Percentiles rank a stretch among this genome's conserved stretches.
Evolutionary conservation across 2,329 filamentous ascomycete species (phyloP).

Genomic region (Claviceps citrina): DNA sequence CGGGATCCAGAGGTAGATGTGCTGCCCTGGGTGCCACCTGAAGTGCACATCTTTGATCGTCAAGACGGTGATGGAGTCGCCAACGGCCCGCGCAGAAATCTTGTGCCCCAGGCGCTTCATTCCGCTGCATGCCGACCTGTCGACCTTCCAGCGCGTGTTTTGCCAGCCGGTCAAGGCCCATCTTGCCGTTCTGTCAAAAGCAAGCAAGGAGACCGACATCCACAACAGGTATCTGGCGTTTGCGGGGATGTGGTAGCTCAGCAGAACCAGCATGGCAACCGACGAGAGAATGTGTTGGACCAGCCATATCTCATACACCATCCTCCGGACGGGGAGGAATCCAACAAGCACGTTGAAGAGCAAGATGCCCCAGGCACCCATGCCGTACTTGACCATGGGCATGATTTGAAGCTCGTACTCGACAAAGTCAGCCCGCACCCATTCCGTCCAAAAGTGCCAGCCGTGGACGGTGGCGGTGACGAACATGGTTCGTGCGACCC

Average conservation of each 20-base stretch:
- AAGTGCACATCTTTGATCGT: slow-evolving; percentile 46
- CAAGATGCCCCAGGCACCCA: slow-evolving; percentile 50
- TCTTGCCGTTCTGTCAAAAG: slow-evolving; percentile 45
- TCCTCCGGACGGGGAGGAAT: slow-evolving; percentile 46
- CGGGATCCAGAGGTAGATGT: slow-evolving; percentile 46
- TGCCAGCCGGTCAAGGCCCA: slow-evolving; percentile 33
- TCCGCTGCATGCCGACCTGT: slow-evolving; percentile 29
- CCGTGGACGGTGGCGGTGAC: slow-evolving; percentile 54
- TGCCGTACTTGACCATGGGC: slow-evolving; percentile 49
- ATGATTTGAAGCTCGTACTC: slow-evolving; percentile 43
- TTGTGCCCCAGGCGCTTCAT: slow-evolving; percentile 36
- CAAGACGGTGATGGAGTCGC: slow-evolving; percentile 37
- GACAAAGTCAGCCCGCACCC: slow-evolving; percentile 44
- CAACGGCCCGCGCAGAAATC: slow-evolving; percentile 31
- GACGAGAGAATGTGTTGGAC: slow-evolving; percentile 50
- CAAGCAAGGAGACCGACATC: slow-evolving; percentile 47
- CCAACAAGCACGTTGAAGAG: slow-evolving; percentile 51
- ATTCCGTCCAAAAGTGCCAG: slow-evolving; percentile 52
- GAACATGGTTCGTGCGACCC: slow-evolving; percentile 54
- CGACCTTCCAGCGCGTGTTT: slow-evolving; percentile 31
- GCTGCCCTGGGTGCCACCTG: slow-evolving; percentile 42
- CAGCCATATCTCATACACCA: slow-evolving; percentile 55
- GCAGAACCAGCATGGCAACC: slow-evolving; percentile 44
- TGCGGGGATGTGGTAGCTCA: slow-evolving; percentile 47
- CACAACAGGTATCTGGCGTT: slow-evolving; percentile 48